Base-by-base conservation (phyloP, 768 basidiomycete species). In the Pleurotus sapidus region DNA sequence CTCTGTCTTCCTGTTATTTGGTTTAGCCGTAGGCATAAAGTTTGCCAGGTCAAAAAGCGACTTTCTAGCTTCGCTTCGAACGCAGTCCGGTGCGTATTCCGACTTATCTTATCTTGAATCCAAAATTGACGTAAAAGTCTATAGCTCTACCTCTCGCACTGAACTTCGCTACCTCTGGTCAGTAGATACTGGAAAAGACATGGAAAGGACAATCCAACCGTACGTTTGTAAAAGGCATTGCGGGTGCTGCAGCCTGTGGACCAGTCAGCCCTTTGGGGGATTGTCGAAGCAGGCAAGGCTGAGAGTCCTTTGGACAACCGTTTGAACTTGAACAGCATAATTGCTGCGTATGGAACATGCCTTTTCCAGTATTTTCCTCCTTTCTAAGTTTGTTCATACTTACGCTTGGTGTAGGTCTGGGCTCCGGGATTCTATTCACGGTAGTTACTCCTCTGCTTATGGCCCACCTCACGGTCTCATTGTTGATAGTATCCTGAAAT, bases 301-400 rank as follows among this genome's bases (percentile, higher is more conserved):
- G 51, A 54, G 51, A 54, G 51, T 54, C 51, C 51, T 25, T 40
- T 43, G 51, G 51, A 54, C 51, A 54, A 54, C 51, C 51, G 51
- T 54, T 54, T 54, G 51, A 54, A 54, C 51, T 54, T 54, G 51
- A 54, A 40, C 51, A 54, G 51, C 51, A 54, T 54, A 54, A 54
- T 54, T 54, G 51, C 51, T 54, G 51, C 51, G 51, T 27, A 54
- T 54, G 51, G 51, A 54, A 54, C 51, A 54, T 54, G 51, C 51
- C 51, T 54, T 54, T 54, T 54, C 51, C 51, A 54, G 51, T 54
- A 40, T 12, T n/a, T 54, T 14, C 14, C 20, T 45, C 9, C 25
- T 54, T n/a, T 18, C 23, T 3, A 6, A 14, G 2, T 40, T 8
- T 39, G 51, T 30, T 8, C 39, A 25, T 54, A 54, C 51, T 54